A percentile compares a stretch with the other conserved stretches of the same genome.
Conservation (phyloP, 768 basidiomycete genomes). For the Serendipita sp. region DNA sequence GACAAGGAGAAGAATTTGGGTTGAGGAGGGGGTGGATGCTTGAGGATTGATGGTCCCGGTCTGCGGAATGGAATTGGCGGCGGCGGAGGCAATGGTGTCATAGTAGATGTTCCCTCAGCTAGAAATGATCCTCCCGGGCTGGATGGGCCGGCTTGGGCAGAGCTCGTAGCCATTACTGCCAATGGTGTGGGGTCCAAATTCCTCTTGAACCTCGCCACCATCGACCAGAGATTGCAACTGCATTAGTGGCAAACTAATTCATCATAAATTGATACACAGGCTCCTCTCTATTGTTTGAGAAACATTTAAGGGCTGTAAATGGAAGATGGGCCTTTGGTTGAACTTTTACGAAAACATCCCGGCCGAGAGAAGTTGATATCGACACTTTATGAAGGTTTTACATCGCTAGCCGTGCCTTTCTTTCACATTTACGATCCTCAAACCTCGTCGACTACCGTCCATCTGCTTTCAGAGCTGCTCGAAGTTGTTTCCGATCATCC, state of each 20-base stretch:
- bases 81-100: conserved; percentile 37
- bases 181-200: not conserved
- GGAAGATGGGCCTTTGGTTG: not conserved
- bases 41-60: conserved; percentile 69
- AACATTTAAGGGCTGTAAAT: not conserved
- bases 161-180: conserved; percentile 1
- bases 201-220: not conserved
- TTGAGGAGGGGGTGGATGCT: conserved; percentile 53
- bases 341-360: not conserved
- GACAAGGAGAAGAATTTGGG: conserved; percentile 46
- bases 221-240: no score
- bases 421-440: conserved; percentile 49
- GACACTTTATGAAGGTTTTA: not conserved
- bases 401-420: conserved; percentile 36
- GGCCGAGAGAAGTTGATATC: not conserved
- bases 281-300: no score
- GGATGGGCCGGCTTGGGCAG: conserved; percentile 1
- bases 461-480: not conserved
- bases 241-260: no score
- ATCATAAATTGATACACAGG: no score
- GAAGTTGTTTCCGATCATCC: not conserved
- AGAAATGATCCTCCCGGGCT: not conserved
- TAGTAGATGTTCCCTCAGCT: not conserved
- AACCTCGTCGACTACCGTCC: conserved; percentile 30
- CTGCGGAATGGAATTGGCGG: conserved; percentile 68